These are phyloP conservation scores for Phanerochaete sordida DNA, from an alignment of 768 basidiomycete genomes.

Conservation along the genomic window DNA sequence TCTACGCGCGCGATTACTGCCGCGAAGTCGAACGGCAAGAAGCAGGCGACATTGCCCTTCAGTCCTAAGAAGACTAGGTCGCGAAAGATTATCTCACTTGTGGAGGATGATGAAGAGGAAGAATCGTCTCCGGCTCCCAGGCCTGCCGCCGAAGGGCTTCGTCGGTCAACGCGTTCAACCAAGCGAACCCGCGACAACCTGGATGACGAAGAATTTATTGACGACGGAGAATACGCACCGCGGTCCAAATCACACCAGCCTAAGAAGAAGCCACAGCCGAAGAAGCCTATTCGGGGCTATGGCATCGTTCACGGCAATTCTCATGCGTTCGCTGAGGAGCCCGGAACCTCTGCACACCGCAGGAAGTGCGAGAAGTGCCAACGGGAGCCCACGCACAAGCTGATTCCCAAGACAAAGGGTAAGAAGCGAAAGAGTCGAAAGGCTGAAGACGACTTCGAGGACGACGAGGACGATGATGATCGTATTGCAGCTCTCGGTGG, in stretches of 20 bases:
- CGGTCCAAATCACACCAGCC: slow-evolving; percentile 15
- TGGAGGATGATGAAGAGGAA: slow-evolving; percentile 28
- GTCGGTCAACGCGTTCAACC: slow-evolving; percentile 47
- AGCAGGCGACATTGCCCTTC: slow-evolving; percentile 47
- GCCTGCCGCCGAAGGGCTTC: slow-evolving; percentile 18
- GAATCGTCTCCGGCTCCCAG: background rate
- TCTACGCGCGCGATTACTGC: slow-evolving; percentile 12
- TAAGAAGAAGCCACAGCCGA: slow-evolving; percentile 29
- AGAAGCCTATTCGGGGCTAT: slow-evolving; percentile 29
- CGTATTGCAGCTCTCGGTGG: slow-evolving; percentile 56
- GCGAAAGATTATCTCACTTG: slow-evolving; percentile 22
- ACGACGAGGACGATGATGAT: slow-evolving; percentile 51
- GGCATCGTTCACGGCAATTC: background rate
- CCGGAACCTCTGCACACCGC: slow-evolving; percentile 55
- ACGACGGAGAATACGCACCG: slow-evolving; percentile 2
- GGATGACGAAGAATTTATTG: slow-evolving; percentile 19
- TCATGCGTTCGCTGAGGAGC: slow-evolving; percentile 49
- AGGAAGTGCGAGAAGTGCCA: slow-evolving; percentile 70
- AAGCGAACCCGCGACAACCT: slow-evolving; percentile 12
- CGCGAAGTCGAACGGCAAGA: slow-evolving; percentile 12
- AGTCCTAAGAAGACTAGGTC: slow-evolving; percentile 63
- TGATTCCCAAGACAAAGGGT: slow-evolving; percentile 25
- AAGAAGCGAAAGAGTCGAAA: slow-evolving; percentile 10
- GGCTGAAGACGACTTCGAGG: slow-evolving; percentile 29
- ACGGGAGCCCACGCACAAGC: slow-evolving; percentile 50